phyloP scores from a whole-genome alignment of 257 asterid genomes.

The Oldenlandia corymbosa region DNA sequence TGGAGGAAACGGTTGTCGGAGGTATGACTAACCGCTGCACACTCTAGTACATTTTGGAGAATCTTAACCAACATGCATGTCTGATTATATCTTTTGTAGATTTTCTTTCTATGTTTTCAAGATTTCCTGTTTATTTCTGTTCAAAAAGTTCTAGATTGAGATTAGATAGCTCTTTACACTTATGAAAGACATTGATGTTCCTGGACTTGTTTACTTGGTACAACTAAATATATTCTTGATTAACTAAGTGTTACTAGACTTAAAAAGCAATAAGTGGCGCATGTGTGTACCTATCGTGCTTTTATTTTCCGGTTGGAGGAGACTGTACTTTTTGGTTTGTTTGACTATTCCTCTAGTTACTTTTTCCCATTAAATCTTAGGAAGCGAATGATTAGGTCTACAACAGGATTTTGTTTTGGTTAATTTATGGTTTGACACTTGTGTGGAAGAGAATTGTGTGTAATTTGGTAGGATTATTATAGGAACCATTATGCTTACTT shows the following conservation, averaged over 20 bases:
- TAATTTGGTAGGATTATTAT: background rate
- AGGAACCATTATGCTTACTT: constrained; percentile 6
- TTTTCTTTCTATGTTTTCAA: background rate
- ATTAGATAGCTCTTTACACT: too few relatives aligned
- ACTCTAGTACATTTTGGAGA: constrained; percentile 12
- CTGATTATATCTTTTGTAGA: background rate
- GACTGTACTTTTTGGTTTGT: background rate
- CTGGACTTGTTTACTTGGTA: background rate
- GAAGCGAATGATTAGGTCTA: background rate
- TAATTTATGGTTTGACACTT: background rate
- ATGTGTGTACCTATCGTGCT: too few relatives aligned
- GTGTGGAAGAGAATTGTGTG: background rate
- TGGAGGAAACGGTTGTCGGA: constrained; percentile 36
- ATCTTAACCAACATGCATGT: background rate
- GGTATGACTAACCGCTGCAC: constrained; percentile 39
- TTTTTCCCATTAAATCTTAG: too few relatives aligned
- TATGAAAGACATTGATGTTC: too few relatives aligned
- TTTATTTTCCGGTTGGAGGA: too few relatives aligned
- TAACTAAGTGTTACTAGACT: too few relatives aligned
- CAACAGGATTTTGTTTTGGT: background rate
- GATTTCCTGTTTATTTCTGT: background rate
- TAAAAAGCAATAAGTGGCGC: too few relatives aligned
- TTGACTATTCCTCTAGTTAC: background rate
- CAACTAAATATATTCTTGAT: too few relatives aligned
- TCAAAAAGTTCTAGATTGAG: too few relatives aligned